phyloP scores from a whole-genome alignment of 1,139 yeast genomes.

The Suhomyces atakaporum region DNA sequence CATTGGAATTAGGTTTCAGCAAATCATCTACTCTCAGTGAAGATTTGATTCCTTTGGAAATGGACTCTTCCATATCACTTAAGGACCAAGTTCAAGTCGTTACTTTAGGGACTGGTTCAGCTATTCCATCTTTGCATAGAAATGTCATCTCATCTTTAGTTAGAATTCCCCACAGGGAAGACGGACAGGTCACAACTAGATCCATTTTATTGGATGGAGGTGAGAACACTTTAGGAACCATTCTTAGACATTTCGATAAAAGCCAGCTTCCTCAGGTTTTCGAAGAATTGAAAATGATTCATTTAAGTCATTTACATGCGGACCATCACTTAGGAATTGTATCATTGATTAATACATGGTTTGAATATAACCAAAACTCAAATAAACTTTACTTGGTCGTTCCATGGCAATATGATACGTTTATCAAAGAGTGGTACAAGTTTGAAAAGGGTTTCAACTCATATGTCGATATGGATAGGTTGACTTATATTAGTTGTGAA shows the following conservation, averaged over 20 bases:
- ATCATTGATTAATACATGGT: conserved; percentile 72
- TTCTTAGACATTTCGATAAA: conserved; percentile 58
- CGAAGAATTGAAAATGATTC: conserved; percentile 62
- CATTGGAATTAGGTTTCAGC: conserved; percentile 22
- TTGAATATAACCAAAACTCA: conserved; percentile 30
- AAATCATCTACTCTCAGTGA: conserved; percentile 23
- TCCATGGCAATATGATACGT: conserved; percentile 75
- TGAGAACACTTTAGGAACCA: conserved; percentile 81
- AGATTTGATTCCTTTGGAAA: conserved; percentile 23
- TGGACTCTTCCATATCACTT: conserved; percentile 19
- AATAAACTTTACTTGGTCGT: conserved; percentile 56
- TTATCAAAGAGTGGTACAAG: conserved; percentile 69
- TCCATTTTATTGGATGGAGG: conserved; percentile 83
- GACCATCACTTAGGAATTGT: conserved; percentile 92
- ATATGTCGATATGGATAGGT: conserved; percentile 40
- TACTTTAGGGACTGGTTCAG: conserved; percentile 93
- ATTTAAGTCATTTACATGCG: conserved; percentile 91
- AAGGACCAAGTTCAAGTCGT: conserved; percentile 66
- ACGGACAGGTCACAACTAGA: conserved; percentile 36
- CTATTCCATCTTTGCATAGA: conserved; percentile 80
- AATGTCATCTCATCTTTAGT: conserved; percentile 81
- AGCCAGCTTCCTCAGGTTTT: conserved; percentile 42
- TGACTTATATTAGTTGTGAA: conserved; percentile 68
- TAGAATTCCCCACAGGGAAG: conserved; percentile 56
- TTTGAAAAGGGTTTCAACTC: conserved; percentile 44